Base-by-base conservation (phyloP, 2,329 filamentous ascomycete genomes). In the Ophiocordyceps polyrhachis-furcata region DNA sequence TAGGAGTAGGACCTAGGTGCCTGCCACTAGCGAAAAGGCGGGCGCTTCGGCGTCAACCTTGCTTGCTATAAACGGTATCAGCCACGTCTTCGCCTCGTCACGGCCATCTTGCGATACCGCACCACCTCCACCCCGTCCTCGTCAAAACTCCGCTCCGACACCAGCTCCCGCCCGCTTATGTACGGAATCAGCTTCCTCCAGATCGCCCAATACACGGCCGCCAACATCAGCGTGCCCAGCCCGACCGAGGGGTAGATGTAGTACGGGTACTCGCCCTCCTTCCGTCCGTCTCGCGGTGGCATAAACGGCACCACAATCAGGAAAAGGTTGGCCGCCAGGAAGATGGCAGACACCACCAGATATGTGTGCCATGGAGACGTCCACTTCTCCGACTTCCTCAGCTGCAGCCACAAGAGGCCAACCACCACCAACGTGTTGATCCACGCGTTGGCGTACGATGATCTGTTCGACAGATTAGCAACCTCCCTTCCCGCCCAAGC, bases 161-260 rank as follows among this genome's bases (percentile, higher is more conserved):
- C 65, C 37, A 74, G 55, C 52, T 62, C 65, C 50, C 74, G 72
- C 0, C 68, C 69, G 8, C 68, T 66, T 28, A 73, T 54, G 2
- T 58, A 57, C 0, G 70, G 72, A 48, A 69, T 60, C 2, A 73
- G 48, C 55, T 64, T 68, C 1, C 66, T 69, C 71, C 71, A 75
- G 17, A 68, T 51, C 0, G 56, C 45, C 71, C 73, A 76, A 55
- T 76, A 76, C 2, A 69, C 43, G 0, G 47, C 66, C 2, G 73
- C 73, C 0, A 74, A 55, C 0, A 71, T 43, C 23, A 76, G 52
- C 7, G 76, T 67, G 1, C 63, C 64, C 0, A 73, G 64, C 0
- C 70, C 71, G 0, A 76, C 70, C 0, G 74, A 62, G 0, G 72
- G 71, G 50, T 74, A 74, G 0, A 73, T 59, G 46, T 70, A 76